A percentile compares a stretch with the other conserved stretches of the same genome.
These are phyloP conservation scores for Termitomyces heimii DNA, from an alignment of 768 basidiomycete genomes.

Conservation along the genomic window DNA sequence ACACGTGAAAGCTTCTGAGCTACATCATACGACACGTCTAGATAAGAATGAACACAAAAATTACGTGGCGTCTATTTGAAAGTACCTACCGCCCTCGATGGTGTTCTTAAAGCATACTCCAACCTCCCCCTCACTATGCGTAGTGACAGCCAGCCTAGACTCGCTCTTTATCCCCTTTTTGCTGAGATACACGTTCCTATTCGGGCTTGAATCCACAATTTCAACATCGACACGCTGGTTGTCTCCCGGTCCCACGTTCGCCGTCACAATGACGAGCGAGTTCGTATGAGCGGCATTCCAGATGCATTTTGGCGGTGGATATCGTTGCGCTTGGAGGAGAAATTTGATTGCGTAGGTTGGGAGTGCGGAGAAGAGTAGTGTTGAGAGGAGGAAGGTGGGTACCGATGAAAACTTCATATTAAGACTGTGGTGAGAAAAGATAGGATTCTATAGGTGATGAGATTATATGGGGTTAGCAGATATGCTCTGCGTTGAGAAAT, in stretches of 20 bases:
- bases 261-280: slow-evolving; percentile 92
- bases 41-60: not conserved
- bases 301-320: slow-evolving; percentile 81
- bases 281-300: slow-evolving; percentile 91
- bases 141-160: slow-evolving; percentile 89
- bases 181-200: slow-evolving; percentile 84
- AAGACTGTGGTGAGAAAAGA: not conserved
- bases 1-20: slow-evolving; percentile 51
- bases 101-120: slow-evolving; percentile 93
- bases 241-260: slow-evolving; percentile 74
- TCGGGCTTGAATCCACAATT: slow-evolving; percentile 82
- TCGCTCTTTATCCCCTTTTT: slow-evolving; percentile 88
- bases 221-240: slow-evolving; percentile 90
- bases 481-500: not conserved
- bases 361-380: slow-evolving; percentile 22
- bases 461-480: slow-evolving; percentile 1
- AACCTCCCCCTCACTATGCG: slow-evolving; percentile 89
- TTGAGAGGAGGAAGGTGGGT: slow-evolving; percentile 22
- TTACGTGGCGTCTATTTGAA: not conserved
- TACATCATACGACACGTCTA: slow-evolving; percentile 43
- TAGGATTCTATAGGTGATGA: not conserved
- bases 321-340: slow-evolving; percentile 59
- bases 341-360: slow-evolving; percentile 75
- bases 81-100: slow-evolving; percentile 57
- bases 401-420: slow-evolving; percentile 15